A percentile compares a stretch with the other conserved stretches of the same genome.
phyloP scores from a whole-genome alignment of 2,329 filamentous ascomycete genomes.

The Aureobasidium pullulans region DNA sequence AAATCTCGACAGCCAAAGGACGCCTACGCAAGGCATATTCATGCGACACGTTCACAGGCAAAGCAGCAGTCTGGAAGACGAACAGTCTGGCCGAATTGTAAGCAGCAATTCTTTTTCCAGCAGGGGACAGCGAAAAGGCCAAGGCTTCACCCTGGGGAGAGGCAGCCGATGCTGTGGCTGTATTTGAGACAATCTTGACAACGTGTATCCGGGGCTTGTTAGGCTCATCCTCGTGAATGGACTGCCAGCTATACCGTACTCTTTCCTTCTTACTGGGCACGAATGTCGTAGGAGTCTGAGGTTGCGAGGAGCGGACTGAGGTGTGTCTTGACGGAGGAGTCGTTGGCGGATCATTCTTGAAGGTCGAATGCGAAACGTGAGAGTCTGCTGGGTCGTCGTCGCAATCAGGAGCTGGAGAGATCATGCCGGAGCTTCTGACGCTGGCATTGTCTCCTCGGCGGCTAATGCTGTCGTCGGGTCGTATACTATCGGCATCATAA shows the following conservation, averaged over 20 bases:
- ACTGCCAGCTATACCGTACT: constrained; percentile 33
- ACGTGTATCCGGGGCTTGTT: constrained; percentile 37
- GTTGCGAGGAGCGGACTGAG: constrained; percentile 14
- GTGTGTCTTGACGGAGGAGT: constrained; percentile 14
- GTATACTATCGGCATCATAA: constrained; percentile 14
- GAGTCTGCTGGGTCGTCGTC: not conserved
- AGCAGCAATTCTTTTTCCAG: constrained; percentile 66
- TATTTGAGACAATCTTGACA: constrained; percentile 74
- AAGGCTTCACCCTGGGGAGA: constrained; percentile 62
- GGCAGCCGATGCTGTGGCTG: constrained; percentile 66
- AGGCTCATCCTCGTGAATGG: constrained; percentile 29
- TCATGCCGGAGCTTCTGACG: not conserved
- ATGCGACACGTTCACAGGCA: constrained; percentile 53
- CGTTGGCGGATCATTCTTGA: constrained; percentile 4
- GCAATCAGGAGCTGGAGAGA: not conserved
- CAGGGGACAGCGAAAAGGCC: constrained; percentile 72
- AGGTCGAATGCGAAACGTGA: not conserved
- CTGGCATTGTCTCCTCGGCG: constrained; percentile 13
- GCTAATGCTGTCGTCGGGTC: constrained; percentile 16
- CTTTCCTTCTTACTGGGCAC: constrained; percentile 23
- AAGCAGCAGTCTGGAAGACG: constrained; percentile 59
- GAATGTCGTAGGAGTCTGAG: constrained; percentile 15
- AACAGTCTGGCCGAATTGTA: constrained; percentile 83
- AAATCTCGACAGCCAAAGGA: constrained; percentile 68
- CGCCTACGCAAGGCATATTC: constrained; percentile 74